phyloP scores from a whole-genome alignment of 441 rosid species.

The Populus hybrid region DNA sequence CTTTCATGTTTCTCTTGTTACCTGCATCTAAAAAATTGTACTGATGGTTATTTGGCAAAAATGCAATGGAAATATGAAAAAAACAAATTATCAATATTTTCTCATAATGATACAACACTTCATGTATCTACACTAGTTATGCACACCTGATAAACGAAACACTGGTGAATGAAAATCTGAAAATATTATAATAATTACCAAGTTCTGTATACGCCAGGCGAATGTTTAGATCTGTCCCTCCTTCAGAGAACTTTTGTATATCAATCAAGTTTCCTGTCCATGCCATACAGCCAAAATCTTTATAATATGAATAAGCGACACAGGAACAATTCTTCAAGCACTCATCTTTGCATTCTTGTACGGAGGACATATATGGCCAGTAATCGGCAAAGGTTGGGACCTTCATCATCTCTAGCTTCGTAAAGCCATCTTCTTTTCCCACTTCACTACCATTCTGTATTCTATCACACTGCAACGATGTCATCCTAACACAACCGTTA shows the following conservation, averaged over 20 bases:
- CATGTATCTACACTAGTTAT: not conserved
- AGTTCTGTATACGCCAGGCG: too few relatives aligned
- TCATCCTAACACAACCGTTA: too few relatives aligned
- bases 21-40: slow-evolving; percentile 12
- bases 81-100: accelerated
- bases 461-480: too few relatives aligned
- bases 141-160: not conserved
- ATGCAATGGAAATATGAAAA: not conserved
- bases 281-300: slow-evolving; percentile 31
- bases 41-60: too few relatives aligned
- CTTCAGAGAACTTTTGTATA: too few relatives aligned
- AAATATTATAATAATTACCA: too few relatives aligned
- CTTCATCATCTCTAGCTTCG: not conserved
- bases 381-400: slow-evolving; percentile 31
- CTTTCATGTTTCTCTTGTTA: slow-evolving; percentile 3
- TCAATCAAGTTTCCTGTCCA: slow-evolving; percentile 4
- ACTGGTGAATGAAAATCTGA: not conserved
- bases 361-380: slow-evolving; percentile 9
- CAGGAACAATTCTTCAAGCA: too few relatives aligned
- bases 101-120: too few relatives aligned
- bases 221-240: too few relatives aligned
- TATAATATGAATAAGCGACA: not conserved
- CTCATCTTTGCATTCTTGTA: slow-evolving; percentile 18
- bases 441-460: too few relatives aligned
- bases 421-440: too few relatives aligned